Evolutionary conservation across 2,329 filamentous ascomycete genomes (phyloP).

Genomic region (Uncinocarpus reesii): DNA sequence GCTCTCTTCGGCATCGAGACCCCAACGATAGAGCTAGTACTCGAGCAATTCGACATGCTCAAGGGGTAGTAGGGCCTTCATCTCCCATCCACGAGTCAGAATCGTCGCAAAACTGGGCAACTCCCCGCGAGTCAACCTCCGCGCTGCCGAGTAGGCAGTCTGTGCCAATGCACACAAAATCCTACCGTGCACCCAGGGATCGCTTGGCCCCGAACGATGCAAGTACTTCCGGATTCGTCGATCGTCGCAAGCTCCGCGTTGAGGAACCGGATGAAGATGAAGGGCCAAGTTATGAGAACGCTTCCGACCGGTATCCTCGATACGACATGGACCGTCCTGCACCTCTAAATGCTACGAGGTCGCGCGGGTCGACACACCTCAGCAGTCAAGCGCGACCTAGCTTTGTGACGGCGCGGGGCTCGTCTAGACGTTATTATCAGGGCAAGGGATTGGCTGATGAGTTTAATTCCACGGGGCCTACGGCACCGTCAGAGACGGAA

Average conservation of each 20-base stretch:
- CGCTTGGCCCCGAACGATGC: neutral
- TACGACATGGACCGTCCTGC: neutral
- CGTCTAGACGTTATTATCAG: neutral
- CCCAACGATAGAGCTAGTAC: slow-evolving; percentile 9
- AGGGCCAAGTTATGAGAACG: neutral
- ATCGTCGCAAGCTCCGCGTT: neutral
- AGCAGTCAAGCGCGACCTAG: neutral
- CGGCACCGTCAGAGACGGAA: slow-evolving; percentile 11
- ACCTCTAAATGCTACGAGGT: neutral
- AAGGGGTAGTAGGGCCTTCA: slow-evolving; percentile 6
- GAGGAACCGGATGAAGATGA: neutral
- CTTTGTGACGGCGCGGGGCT: slow-evolving; percentile 1
- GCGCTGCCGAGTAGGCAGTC: neutral
- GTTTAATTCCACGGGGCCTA: slow-evolving; percentile 10
- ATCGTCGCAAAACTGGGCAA: slow-evolving; percentile 6
- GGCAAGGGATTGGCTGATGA: slow-evolving; percentile 11
- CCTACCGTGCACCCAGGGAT: neutral
- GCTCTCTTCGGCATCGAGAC: neutral
- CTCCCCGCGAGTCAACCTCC: slow-evolving; percentile 8
- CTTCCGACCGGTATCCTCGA: neutral
- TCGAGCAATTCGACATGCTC: slow-evolving; percentile 10
- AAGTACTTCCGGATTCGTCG: neutral
- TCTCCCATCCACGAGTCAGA: neutral
- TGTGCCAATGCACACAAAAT: neutral
- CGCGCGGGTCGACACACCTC: neutral